phyloP scores from a whole-genome alignment of 2,329 filamentous ascomycete species.

The Cryphonectria carpinicola region DNA sequence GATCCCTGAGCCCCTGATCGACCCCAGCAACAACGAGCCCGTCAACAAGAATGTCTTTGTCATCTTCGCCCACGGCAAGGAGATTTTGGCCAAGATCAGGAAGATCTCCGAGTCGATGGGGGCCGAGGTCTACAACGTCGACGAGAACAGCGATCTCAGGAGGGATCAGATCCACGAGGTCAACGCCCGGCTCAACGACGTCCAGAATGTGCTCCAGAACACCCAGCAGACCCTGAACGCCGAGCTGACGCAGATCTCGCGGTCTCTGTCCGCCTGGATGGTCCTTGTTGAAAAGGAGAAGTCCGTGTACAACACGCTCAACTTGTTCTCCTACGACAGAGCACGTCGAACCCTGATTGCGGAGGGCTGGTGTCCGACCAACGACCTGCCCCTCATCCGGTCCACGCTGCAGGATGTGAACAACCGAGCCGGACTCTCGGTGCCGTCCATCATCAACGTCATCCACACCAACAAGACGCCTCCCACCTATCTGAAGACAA shows the following conservation, averaged over 20 bases:
- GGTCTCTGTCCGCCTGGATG: slow-evolving; percentile 95
- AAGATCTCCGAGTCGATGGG: slow-evolving; percentile 98
- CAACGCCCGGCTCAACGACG: slow-evolving; percentile 88
- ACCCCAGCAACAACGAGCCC: slow-evolving; percentile 89
- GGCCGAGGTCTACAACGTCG: slow-evolving; percentile 93
- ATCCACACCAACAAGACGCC: slow-evolving; percentile 97
- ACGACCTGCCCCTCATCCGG: slow-evolving; percentile 85
- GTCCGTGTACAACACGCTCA: slow-evolving; percentile 92
- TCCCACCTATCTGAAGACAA: slow-evolving; percentile 95
- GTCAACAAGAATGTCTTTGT: slow-evolving; percentile 98
- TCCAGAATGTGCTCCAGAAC: slow-evolving; percentile 90
- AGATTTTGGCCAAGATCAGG: slow-evolving; percentile 97
- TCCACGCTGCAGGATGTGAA: slow-evolving; percentile 96
- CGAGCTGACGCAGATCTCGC: slow-evolving; percentile 90
- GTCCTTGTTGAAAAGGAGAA: slow-evolving; percentile 98
- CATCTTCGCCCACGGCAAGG: slow-evolving; percentile 97
- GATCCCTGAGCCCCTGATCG: slow-evolving; percentile 89
- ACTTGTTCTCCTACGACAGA: slow-evolving; percentile 95
- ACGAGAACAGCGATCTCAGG: slow-evolving; percentile 94
- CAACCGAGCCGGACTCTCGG: slow-evolving; percentile 91
- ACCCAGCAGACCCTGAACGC: slow-evolving; percentile 93
- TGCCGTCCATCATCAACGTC: slow-evolving; percentile 98
- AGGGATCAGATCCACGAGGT: slow-evolving; percentile 97
- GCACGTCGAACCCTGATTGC: slow-evolving; percentile 95
- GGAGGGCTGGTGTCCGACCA: slow-evolving; percentile 95